A percentile compares a stretch with the other conserved stretches of the same genome.
These are phyloP conservation scores for Galeopsis tetrahit DNA, from an alignment of 257 asterid species.

Conservation along the genomic window DNA sequence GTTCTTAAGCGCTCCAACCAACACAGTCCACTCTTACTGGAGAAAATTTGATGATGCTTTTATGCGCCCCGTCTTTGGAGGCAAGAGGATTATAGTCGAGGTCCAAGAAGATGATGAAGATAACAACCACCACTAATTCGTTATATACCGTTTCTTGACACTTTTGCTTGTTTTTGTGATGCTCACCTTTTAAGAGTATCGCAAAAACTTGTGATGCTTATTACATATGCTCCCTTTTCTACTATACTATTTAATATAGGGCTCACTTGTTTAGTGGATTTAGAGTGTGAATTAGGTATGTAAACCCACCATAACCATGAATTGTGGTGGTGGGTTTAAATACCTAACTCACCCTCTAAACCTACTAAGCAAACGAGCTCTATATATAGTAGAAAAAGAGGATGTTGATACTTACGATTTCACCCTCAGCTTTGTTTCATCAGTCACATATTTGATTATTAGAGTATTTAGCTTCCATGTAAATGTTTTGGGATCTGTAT, in stretches of 20 bases:
- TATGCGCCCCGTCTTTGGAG: conserved; percentile 83
- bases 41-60: conserved; percentile 56
- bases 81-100: conserved; percentile 41
- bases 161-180: conserved; percentile 1
- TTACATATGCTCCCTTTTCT: not conserved
- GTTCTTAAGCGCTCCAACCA: conserved; percentile 54
- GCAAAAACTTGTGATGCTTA: not conserved
- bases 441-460: not conserved
- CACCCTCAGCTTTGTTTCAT: not conserved
- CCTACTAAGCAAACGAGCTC: not conserved
- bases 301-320: no score
- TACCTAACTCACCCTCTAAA: no score
- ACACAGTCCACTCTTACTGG: conserved; percentile 63
- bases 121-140: conserved; percentile 12
- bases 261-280: no score
- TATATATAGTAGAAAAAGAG: not conserved
- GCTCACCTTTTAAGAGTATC: not conserved
- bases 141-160: not conserved
- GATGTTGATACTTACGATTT: not conserved
- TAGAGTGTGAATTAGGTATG: no score
- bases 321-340: no score
- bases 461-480: conserved; percentile 33
- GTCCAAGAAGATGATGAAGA: conserved; percentile 35
- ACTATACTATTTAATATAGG: not conserved
- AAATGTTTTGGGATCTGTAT: not conserved